Evolutionary conservation across 306 rosid species (phyloP), one percentile per base, ranked within the genome.

Genomic region (Urtica urens): DNA sequence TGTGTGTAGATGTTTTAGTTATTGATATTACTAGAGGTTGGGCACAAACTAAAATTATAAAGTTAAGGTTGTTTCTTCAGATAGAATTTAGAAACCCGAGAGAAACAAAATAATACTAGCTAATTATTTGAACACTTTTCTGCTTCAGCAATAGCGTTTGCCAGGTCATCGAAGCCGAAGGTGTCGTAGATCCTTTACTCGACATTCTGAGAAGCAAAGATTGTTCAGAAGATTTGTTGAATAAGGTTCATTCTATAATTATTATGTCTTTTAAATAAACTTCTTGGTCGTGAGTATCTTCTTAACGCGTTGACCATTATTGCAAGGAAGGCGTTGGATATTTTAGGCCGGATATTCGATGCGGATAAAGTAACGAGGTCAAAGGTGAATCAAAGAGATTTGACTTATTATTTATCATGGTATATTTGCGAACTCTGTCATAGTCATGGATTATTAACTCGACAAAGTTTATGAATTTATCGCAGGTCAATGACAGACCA

Each of bases 401-500:
- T 28, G 25, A 46, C 46, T n/a, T 51, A 39, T 55, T n/a, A n/a
- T n/a, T n/a, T n/a, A n/a, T n/a, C n/a, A n/a, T n/a, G n/a, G n/a
- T n/a, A n/a, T n/a, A n/a, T n/a, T n/a, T n/a, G n/a, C n/a, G n/a
- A n/a, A n/a, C n/a, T n/a, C n/a, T n/a, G n/a, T n/a, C n/a, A n/a
- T n/a, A n/a, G n/a, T n/a, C n/a, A n/a, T n/a, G 66, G 53, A 49
- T 39, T 25, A 35, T 54, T 63, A 64, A 67, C 64, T 56, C n/a
- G 59, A 60, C 72, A 39, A 49, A 72, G 55, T 64, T 43, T 72
- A 60, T 75, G 64, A 53, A 59, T 76, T 59, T 71, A 34, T 76
- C 78, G 69, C 82, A 83, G 96, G 80, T 80, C 74, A 59, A 72
- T 73, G 65, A 67, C 64, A 78, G 79, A 65, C 70, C 86, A 50